Percentiles rank a stretch among this genome's conserved stretches.
These are phyloP conservation scores for barley (Hordeum vulgare) DNA, from an alignment of 176 grass and related monocot species.

Conservation along the genomic window DNA sequence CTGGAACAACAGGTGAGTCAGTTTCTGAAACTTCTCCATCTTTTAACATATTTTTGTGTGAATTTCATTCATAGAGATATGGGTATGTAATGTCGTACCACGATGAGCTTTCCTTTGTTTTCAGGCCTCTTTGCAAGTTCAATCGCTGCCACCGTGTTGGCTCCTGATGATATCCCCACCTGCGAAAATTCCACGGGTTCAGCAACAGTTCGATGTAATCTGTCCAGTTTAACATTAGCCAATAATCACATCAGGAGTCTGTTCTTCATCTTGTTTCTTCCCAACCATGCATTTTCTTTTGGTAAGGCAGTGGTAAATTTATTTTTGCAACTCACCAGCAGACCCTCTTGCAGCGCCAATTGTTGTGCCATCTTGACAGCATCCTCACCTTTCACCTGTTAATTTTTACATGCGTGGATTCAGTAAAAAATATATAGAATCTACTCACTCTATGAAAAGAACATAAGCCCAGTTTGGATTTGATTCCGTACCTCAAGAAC, in stretches of 20 bases:
- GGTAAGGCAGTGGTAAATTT: background rate
- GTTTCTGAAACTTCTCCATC: too few relatives aligned
- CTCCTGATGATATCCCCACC: constrained; percentile 91
- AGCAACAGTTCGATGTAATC: background rate
- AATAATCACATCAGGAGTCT: too few relatives aligned
- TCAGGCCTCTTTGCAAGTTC: constrained; percentile 72
- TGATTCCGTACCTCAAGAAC: constrained; percentile 60
- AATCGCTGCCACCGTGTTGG: constrained; percentile 76
- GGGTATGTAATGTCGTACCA: constrained; percentile 40
- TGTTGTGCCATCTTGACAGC: constrained; percentile 76
- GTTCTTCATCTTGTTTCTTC: too few relatives aligned
- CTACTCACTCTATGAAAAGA: background rate
- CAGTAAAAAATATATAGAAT: background rate
- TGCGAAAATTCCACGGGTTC: constrained; percentile 18
- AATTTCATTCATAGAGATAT: background rate
- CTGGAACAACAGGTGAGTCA: too few relatives aligned
- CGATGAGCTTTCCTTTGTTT: constrained; percentile 90
- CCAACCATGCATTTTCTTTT: background rate
- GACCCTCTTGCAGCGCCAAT: constrained; percentile 62
- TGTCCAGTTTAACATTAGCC: too few relatives aligned
- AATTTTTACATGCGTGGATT: background rate
- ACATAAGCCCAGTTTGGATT: background rate
- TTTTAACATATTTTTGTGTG: too few relatives aligned
- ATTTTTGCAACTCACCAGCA: constrained; percentile 36
- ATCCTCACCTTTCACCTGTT: constrained; percentile 67